These are phyloP conservation scores for Colletotrichum liaoningense DNA, from an alignment of 2,329 filamentous ascomycete genomes.

Conservation along the genomic window DNA sequence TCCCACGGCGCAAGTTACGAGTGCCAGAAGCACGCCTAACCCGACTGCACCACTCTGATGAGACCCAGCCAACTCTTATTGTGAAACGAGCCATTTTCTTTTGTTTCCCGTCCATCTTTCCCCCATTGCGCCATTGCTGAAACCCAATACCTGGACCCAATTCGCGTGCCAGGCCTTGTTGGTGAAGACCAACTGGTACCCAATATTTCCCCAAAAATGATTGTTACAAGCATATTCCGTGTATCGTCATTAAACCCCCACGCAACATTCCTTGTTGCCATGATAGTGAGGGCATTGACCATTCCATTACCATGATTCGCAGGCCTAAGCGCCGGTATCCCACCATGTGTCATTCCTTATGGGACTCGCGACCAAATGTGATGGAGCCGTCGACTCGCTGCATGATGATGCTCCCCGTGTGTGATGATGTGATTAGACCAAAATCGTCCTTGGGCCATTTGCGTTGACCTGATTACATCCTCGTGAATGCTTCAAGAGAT, in stretches of 20 bases:
- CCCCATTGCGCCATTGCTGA: slow-evolving; percentile 35
- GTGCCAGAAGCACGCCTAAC: background rate
- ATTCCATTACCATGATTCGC: slow-evolving; percentile 3
- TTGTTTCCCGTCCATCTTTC: slow-evolving; percentile 31
- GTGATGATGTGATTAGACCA: slow-evolving; percentile 14
- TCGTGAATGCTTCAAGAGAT: background rate
- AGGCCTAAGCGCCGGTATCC: slow-evolving; percentile 23
- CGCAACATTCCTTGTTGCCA: slow-evolving; percentile 25
- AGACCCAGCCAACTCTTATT: slow-evolving; percentile 28
- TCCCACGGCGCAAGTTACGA: background rate
- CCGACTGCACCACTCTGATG: background rate
- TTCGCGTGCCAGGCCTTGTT: slow-evolving; percentile 26
- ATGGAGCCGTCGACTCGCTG: slow-evolving; percentile 17
- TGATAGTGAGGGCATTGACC: slow-evolving; percentile 1
- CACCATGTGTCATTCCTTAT: background rate
- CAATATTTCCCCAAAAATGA: slow-evolving; percentile 11
- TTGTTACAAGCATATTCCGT: slow-evolving; percentile 34
- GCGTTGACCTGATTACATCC: slow-evolving; percentile 14
- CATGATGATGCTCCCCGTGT: slow-evolving; percentile 8
- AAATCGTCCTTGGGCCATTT: background rate
- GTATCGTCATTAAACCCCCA: slow-evolving; percentile 28
- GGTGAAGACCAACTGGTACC: slow-evolving; percentile 26
- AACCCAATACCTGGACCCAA: slow-evolving; percentile 21
- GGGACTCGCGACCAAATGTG: slow-evolving; percentile 2
- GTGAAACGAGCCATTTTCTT: slow-evolving; percentile 33